Conservation (phyloP, 345 rosid genomes). For the Arabidopsis arenosa region DNA sequence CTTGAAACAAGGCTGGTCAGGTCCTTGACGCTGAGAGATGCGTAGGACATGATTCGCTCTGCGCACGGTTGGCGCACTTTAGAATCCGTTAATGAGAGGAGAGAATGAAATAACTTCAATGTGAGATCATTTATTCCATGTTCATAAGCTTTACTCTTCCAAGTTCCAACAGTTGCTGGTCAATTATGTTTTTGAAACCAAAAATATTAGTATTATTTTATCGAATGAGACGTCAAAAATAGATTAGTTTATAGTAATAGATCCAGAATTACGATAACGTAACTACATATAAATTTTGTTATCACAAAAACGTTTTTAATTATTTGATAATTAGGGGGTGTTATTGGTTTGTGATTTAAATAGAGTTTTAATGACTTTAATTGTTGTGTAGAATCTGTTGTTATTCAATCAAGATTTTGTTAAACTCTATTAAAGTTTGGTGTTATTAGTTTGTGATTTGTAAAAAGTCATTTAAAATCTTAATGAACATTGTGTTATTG, state of each 20-base stretch:
- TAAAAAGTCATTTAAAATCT: too few relatives aligned
- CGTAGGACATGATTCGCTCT: slow-evolving; percentile 43
- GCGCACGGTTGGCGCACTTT: slow-evolving; percentile 31
- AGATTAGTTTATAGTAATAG: background rate
- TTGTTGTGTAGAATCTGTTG: too few relatives aligned
- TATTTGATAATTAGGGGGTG: slow-evolving; percentile 1
- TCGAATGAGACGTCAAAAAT: background rate
- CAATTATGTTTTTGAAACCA: slow-evolving; percentile 21
- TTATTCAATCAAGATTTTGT: too few relatives aligned
- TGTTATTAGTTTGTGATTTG: too few relatives aligned
- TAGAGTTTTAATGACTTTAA: too few relatives aligned
- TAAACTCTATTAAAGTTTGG: too few relatives aligned
- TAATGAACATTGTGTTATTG: too few relatives aligned
- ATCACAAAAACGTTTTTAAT: background rate
- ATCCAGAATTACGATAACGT: background rate
- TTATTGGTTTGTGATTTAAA: too few relatives aligned
- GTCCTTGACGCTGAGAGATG: slow-evolving; percentile 50
- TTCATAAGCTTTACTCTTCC: background rate
- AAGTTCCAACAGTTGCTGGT: background rate
- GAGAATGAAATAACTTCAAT: background rate
- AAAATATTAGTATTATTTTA: too few relatives aligned
- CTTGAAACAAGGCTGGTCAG: slow-evolving; percentile 40
- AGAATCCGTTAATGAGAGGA: slow-evolving; percentile 23
- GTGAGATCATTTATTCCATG: slow-evolving; percentile 2
- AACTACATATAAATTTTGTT: background rate